Percentiles rank a stretch among this genome's conserved stretches.
Evolutionary conservation across 2,329 filamentous ascomycete species (phyloP).

Genomic region (Colletotrichum sp.): DNA sequence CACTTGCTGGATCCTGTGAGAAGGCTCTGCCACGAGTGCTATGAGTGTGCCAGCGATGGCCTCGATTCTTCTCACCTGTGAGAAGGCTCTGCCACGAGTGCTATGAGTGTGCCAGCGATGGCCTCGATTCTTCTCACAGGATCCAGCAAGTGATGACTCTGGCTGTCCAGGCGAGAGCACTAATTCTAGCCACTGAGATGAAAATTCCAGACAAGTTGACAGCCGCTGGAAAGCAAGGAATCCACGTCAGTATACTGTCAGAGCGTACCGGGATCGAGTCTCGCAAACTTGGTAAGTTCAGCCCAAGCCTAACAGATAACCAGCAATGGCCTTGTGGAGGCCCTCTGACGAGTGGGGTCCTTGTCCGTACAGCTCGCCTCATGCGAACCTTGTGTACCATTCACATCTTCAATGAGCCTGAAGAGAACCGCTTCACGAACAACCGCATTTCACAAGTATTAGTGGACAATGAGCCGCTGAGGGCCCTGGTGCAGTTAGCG

Average conservation of each 20-base stretch:
- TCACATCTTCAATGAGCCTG: constrained; percentile 35
- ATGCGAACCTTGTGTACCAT: constrained; percentile 39
- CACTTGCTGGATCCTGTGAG: too few relatives aligned
- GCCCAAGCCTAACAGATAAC: neutral
- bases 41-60: too few relatives aligned
- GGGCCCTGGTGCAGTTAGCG: constrained; percentile 23
- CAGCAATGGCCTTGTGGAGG: neutral
- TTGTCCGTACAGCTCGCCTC: constrained; percentile 30
- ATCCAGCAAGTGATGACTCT: constrained; percentile 37
- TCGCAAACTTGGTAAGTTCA: constrained; percentile 32
- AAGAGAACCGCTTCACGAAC: constrained; percentile 36
- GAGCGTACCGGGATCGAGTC: constrained; percentile 30
- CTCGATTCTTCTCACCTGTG: too few relatives aligned
- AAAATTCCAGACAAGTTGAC: constrained; percentile 38
- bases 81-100: too few relatives aligned
- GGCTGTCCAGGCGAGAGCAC: constrained; percentile 36
- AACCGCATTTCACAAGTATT: constrained; percentile 38
- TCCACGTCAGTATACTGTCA: constrained; percentile 28
- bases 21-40: too few relatives aligned
- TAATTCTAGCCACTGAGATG: constrained; percentile 37
- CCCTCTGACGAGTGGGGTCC: neutral
- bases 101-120: too few relatives aligned
- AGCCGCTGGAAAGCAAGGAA: constrained; percentile 25
- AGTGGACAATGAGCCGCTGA: constrained; percentile 37
- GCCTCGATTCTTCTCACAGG: constrained; percentile 30